Conservation (phyloP, 2,329 filamentous ascomycete species). For the Nigrograna mackinnonii region DNA sequence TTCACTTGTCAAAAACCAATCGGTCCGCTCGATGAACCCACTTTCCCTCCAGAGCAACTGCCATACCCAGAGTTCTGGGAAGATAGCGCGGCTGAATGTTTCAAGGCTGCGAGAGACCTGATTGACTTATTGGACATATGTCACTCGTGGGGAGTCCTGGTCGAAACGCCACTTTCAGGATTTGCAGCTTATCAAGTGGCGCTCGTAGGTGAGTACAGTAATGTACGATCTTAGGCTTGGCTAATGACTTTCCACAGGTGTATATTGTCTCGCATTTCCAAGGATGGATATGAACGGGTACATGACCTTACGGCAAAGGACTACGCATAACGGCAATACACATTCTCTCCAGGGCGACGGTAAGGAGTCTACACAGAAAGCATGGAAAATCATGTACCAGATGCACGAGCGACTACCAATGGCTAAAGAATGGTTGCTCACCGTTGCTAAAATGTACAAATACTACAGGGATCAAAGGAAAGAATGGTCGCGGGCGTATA, state of each 20-base stretch:
- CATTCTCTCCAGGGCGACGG: not conserved
- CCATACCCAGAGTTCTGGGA: constrained; percentile 59
- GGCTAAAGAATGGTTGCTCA: constrained; percentile 1
- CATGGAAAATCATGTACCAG: constrained; percentile 1
- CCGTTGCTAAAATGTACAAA: no score
- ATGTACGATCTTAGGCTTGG: constrained; percentile 3
- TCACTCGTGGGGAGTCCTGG: constrained; percentile 61
- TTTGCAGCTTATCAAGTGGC: constrained; percentile 71
- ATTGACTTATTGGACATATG: constrained; percentile 67
- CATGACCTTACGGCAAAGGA: no score
- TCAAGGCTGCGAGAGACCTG: constrained; percentile 65
- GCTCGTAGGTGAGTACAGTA: constrained; percentile 61
- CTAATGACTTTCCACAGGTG: not conserved
- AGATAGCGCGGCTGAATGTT: constrained; percentile 64
- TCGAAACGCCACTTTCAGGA: constrained; percentile 69
- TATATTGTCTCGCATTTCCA: constrained; percentile 3
- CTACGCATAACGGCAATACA: no score
- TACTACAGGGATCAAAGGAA: no score
- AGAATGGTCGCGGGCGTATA: no score
- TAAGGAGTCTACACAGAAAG: not conserved
- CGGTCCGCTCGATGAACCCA: constrained; percentile 64
- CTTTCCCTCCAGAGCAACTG: constrained; percentile 49
- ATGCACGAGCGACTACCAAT: not conserved
- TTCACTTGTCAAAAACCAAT: constrained; percentile 54
- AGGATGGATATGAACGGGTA: constrained; percentile 6